phyloP scores from a whole-genome alignment of 1,139 yeast genomes.

The Martiniozyma asiatica region DNA sequence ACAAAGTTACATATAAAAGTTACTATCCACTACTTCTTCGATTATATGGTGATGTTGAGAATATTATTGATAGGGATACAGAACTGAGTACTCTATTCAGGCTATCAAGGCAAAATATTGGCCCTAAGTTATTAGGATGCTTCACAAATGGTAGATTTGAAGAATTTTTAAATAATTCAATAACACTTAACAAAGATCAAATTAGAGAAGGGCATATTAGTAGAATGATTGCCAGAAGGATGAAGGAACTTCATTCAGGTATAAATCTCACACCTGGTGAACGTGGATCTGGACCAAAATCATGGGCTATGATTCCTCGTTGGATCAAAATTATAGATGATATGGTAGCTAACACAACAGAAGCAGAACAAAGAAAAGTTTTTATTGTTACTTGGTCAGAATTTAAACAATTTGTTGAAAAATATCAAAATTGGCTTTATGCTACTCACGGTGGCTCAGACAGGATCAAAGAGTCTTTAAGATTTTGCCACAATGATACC shows the following conservation, averaged over 20 bases:
- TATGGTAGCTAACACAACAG: slow-evolving; percentile 22
- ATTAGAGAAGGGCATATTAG: slow-evolving; percentile 67
- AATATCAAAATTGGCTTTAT: slow-evolving; percentile 54
- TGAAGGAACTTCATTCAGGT: slow-evolving; percentile 86
- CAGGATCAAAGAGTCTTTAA: slow-evolving; percentile 36
- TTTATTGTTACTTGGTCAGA: slow-evolving; percentile 37
- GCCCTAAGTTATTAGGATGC: slow-evolving; percentile 81
- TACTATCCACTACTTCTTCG: slow-evolving; percentile 46
- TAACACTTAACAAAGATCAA: slow-evolving; percentile 60
- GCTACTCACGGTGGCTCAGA: slow-evolving; percentile 34
- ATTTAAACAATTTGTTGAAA: slow-evolving; percentile 35
- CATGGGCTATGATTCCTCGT: slow-evolving; percentile 58
- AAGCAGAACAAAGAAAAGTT: slow-evolving; percentile 29
- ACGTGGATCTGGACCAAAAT: slow-evolving; percentile 43
- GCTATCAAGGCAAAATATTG: slow-evolving; percentile 66
- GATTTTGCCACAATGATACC: slow-evolving; percentile 89
- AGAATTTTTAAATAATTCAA: slow-evolving; percentile 73
- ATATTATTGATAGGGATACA: slow-evolving; percentile 73
- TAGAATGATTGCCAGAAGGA: slow-evolving; percentile 84
- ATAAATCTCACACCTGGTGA: slow-evolving; percentile 51
- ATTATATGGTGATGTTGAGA: slow-evolving; percentile 85
- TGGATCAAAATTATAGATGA: slow-evolving; percentile 56
- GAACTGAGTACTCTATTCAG: slow-evolving; percentile 67
- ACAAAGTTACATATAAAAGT: slow-evolving; percentile 40
- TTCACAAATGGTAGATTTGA: slow-evolving; percentile 88